These are phyloP conservation scores for Phylloporus scabripes DNA, from an alignment of 768 basidiomycete genomes.

Conservation along the genomic window DNA sequence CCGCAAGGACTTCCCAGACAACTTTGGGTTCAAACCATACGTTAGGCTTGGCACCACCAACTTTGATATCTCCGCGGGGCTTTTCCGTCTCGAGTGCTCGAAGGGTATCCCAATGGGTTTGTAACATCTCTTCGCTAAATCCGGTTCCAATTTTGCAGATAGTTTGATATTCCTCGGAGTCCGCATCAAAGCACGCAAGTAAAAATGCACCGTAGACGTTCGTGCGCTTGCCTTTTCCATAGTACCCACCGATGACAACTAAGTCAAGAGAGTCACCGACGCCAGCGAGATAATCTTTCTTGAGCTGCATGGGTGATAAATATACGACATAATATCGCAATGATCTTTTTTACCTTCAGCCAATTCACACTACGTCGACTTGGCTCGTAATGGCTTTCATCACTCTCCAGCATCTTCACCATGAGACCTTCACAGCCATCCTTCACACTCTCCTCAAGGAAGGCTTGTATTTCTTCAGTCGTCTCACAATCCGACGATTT, in stretches of 20 bases:
- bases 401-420: conserved; percentile 97
- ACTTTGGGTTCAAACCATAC: conserved; percentile 97
- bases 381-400: conserved; percentile 92
- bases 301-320: conserved; percentile 54
- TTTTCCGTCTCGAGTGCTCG: conserved; percentile 70
- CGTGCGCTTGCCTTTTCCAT: conserved; percentile 96
- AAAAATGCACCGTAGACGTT: conserved; percentile 98
- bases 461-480: conserved; percentile 89
- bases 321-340: not conserved
- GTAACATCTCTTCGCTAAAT: conserved; percentile 88
- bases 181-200: conserved; percentile 93
- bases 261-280: conserved; percentile 96
- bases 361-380: conserved; percentile 94
- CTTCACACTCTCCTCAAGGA: conserved; percentile 95
- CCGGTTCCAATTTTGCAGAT: conserved; percentile 99
- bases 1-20: conserved; percentile 98
- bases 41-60: conserved; percentile 93
- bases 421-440: conserved; percentile 98
- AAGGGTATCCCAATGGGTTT: conserved; percentile 73
- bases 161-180: conserved; percentile 91
- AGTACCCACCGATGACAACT: conserved; percentile 96
- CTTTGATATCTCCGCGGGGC: conserved; percentile 76
- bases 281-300: conserved; percentile 96
- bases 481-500: conserved; percentile 85
- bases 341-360: conserved; percentile 72